These are phyloP conservation scores for Dipteronia sinensis DNA, from an alignment of 345 rosid genomes.

Conservation along the genomic window DNA sequence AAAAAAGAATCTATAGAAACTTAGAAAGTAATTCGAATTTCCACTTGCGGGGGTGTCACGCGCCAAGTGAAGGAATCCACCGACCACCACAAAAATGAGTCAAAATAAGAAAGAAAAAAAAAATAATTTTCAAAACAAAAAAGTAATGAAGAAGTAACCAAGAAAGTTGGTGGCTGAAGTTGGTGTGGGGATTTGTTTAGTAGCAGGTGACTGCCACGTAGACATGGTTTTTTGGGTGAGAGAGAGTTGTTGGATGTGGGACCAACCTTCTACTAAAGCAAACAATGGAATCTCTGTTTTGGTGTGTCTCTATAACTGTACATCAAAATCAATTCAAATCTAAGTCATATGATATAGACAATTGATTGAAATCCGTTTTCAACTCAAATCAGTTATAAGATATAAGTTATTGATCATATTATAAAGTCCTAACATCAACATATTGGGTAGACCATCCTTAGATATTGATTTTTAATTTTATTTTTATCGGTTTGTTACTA, in stretches of 20 bases:
- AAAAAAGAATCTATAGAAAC: too few relatives aligned
- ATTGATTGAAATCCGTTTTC: too few relatives aligned
- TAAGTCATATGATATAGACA: too few relatives aligned
- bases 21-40: too few relatives aligned
- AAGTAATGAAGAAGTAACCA: background rate
- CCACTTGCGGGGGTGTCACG: background rate
- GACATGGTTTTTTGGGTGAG: background rate
- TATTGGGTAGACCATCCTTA: too few relatives aligned
- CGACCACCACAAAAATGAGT: background rate
- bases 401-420: too few relatives aligned
- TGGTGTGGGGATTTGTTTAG: slow-evolving; percentile 9
- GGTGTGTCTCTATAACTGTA: too few relatives aligned
- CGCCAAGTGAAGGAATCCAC: background rate
- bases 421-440: too few relatives aligned
- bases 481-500: background rate
- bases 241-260: slow-evolving; percentile 20
- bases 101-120: background rate
- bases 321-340: too few relatives aligned
- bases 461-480: background rate
- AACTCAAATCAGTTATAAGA: too few relatives aligned
- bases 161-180: slow-evolving; percentile 32
- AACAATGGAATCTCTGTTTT: background rate
- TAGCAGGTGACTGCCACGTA: background rate
- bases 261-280: background rate
- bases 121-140: background rate